phyloP scores from a whole-genome alignment of 306 rosid genomes.

The Acacia acuminata region DNA sequence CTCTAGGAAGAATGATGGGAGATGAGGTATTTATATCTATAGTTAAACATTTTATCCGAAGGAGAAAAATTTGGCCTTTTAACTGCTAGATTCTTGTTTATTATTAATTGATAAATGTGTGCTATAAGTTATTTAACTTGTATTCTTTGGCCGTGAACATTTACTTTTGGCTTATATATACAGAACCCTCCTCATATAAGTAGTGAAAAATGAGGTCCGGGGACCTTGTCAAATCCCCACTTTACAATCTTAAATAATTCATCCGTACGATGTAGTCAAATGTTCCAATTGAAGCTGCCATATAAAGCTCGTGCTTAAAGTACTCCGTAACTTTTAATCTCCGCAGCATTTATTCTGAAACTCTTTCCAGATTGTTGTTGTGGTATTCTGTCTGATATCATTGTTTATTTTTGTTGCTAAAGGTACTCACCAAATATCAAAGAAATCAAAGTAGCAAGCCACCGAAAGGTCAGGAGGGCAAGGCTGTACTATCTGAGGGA shows the following conservation, averaged over 20 bases:
- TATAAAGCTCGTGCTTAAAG: neutral
- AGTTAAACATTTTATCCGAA: neutral
- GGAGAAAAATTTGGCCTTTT: neutral
- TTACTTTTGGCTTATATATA: neutral
- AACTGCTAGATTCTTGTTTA: neutral
- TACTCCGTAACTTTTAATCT: neutral
- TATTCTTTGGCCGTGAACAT: neutral
- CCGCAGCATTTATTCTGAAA: conserved; percentile 9
- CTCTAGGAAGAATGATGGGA: neutral
- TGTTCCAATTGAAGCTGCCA: neutral
- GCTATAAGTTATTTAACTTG: neutral
- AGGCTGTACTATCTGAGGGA: conserved; percentile 84
- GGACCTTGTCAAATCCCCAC: neutral
- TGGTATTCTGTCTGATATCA: conserved; percentile 10
- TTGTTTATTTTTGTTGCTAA: conserved; percentile 33
- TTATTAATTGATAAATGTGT: neutral
- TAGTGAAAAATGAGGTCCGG: neutral
- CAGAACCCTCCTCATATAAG: neutral
- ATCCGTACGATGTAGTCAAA: neutral
- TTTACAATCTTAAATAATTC: neutral
- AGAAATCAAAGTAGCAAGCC: conserved; percentile 75
- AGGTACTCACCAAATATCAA: conserved; percentile 96
- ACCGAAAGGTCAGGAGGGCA: conserved; percentile 94
- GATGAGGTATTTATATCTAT: neutral
- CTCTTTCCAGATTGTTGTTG: conserved; percentile 8